Percentiles rank a stretch among this genome's conserved stretches.
phyloP scores from a whole-genome alignment of 2,329 filamentous ascomycete genomes.

The Diaporthe aspalathi region DNA sequence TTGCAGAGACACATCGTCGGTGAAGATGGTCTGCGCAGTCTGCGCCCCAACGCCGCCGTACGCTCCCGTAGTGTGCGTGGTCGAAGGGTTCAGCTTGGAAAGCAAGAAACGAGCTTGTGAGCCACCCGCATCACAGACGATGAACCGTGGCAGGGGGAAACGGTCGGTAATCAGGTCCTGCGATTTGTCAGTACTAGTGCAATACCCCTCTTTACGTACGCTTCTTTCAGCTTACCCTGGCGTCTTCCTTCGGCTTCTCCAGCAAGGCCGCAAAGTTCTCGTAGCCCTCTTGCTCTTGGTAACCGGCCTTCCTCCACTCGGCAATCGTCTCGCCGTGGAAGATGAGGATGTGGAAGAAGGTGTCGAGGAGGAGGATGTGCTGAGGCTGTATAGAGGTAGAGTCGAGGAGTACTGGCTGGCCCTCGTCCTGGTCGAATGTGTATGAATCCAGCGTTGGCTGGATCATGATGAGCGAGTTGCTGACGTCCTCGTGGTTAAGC shows the following conservation, averaged over 20 bases:
- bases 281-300: slow-evolving; percentile 97
- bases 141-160: slow-evolving; percentile 98
- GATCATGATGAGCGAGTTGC: slow-evolving; percentile 98
- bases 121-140: slow-evolving; percentile 97
- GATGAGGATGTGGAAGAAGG: slow-evolving; percentile 99
- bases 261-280: slow-evolving; percentile 92
- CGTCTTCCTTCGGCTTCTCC: slow-evolving; percentile 96
- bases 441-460: slow-evolving; percentile 98
- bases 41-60: slow-evolving; percentile 89
- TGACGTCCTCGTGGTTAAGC: slow-evolving; percentile 95
- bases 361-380: slow-evolving; percentile 93
- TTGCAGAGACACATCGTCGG: slow-evolving; percentile 96
- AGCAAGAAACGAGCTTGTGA: slow-evolving; percentile 97
- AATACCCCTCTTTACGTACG: not conserved
- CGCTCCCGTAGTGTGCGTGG: slow-evolving; percentile 91
- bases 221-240: slow-evolving; percentile 73
- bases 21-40: slow-evolving; percentile 97
- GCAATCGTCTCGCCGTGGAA: slow-evolving; percentile 99
- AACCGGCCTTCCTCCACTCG: slow-evolving; percentile 97
- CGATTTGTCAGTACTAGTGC: slow-evolving; percentile 37
- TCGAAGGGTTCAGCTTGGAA: slow-evolving; percentile 96
- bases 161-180: slow-evolving; percentile 96
- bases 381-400: slow-evolving; percentile 96
- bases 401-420: slow-evolving; percentile 92
- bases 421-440: slow-evolving; percentile 94